These are phyloP conservation scores for Lantana camara DNA, from an alignment of 257 asterid genomes.

Conservation along the genomic window DNA sequence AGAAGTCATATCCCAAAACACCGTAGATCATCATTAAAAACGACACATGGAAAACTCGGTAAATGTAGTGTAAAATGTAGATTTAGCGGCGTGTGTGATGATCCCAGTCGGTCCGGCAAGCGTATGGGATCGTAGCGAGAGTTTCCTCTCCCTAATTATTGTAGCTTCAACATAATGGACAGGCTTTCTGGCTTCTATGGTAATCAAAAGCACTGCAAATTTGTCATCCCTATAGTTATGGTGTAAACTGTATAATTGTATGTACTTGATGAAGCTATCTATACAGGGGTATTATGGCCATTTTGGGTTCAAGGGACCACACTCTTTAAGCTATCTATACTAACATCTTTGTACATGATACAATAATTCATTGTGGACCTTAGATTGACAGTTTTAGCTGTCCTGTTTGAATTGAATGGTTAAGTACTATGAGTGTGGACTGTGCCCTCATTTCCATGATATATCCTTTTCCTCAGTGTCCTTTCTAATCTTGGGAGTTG, in stretches of 20 bases:
- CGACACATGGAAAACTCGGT: too few species aligned
- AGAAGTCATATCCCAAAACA: conserved; percentile 73
- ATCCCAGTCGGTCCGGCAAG: too few species aligned
- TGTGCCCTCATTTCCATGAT: neutral
- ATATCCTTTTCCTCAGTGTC: conserved; percentile 10
- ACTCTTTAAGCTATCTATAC: conserved; percentile 5
- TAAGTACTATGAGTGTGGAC: neutral
- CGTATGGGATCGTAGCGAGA: too few species aligned
- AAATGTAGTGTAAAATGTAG: conserved; percentile 29
- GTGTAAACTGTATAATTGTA: too few species aligned
- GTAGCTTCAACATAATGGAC: conserved; percentile 34
- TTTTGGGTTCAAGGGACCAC: conserved; percentile 22
- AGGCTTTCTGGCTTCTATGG: neutral
- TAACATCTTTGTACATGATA: conserved; percentile 16
- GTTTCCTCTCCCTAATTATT: conserved; percentile 16
- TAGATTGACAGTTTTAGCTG: neutral
- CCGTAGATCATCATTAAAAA: conserved; percentile 8
- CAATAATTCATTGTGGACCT: conserved; percentile 23
- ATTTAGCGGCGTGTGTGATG: too few species aligned
- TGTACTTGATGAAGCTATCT: conserved; percentile 5
- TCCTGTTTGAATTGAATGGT: neutral
- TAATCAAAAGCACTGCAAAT: neutral
- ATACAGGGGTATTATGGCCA: conserved; percentile 1
- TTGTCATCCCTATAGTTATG: neutral
- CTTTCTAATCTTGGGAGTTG: neutral